Percentiles rank a stretch among this genome's conserved stretches.
Evolutionary conservation across 805 yeast species (phyloP).

Genomic region (Cyberlindnera subsufficiens): DNA sequence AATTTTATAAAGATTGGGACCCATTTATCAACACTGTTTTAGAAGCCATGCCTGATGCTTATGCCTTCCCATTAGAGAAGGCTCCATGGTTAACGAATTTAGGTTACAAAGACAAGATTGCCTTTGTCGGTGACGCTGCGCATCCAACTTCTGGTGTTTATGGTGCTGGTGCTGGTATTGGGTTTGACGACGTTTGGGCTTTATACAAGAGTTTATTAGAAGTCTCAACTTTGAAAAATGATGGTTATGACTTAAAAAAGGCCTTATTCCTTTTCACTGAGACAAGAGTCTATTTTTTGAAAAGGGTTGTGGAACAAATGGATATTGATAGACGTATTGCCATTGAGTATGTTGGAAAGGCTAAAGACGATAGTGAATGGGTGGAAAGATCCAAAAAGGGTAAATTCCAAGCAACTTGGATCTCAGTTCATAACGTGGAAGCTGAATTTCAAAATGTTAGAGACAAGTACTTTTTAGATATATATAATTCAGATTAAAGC

Average conservation of each 20-base stretch:
- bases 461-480: constrained; percentile 6
- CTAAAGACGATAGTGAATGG: constrained; percentile 10
- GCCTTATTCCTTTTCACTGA: constrained; percentile 8
- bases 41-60: constrained; percentile 10
- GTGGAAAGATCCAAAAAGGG: neutral
- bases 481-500: neutral
- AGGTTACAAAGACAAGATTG: constrained; percentile 3
- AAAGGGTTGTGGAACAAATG: constrained; percentile 9
- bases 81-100: constrained; percentile 13
- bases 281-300: neutral
- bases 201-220: constrained; percentile 5
- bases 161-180: constrained; percentile 15
- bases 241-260: constrained; percentile 3
- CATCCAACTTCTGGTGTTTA: constrained; percentile 16
- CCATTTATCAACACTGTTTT: constrained; percentile 9
- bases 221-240: neutral
- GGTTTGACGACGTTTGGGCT: constrained; percentile 15
- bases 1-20: constrained; percentile 13
- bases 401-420: constrained; percentile 5
- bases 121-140: constrained; percentile 15
- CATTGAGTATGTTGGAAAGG: constrained; percentile 1
- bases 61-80: constrained; percentile 13
- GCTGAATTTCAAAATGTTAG: constrained; percentile 3
- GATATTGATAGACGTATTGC: constrained; percentile 3
- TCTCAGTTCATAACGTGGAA: constrained; percentile 7